Percentiles rank a stretch among this genome's conserved stretches.
These are phyloP conservation scores for Ogataea henricii DNA, from an alignment of 805 yeast genomes.

Conservation along the genomic window DNA sequence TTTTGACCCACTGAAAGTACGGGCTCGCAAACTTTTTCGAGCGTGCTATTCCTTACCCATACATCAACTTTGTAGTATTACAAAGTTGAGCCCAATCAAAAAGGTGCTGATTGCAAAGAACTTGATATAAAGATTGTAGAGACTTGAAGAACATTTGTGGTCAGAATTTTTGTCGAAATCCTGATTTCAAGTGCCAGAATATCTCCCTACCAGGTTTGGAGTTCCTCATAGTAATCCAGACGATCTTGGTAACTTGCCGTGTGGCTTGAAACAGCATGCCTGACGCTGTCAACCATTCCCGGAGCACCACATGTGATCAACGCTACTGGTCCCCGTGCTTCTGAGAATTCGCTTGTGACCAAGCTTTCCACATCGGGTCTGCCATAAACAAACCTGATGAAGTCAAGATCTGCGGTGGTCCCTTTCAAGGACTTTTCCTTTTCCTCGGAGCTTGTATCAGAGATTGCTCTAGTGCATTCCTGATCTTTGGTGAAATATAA, in stretches of 20 bases:
- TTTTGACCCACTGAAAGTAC: no score
- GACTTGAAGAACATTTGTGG: no score
- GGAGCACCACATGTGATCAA: slow-evolving; percentile 49
- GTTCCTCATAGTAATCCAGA: slow-evolving; percentile 73
- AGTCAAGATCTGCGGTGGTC: background rate
- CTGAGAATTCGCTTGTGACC: slow-evolving; percentile 35
- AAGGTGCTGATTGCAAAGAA: no score
- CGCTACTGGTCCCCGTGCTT: slow-evolving; percentile 41
- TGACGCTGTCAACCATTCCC: slow-evolving; percentile 49
- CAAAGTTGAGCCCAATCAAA: no score
- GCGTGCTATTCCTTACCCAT: no score
- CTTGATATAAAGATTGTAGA: no score
- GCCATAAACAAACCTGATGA: background rate
- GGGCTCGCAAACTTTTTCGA: no score
- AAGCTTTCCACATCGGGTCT: slow-evolving; percentile 14
- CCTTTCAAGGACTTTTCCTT: background rate
- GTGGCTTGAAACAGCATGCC: slow-evolving; percentile 48
- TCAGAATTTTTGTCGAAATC: no score
- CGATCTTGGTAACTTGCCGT: slow-evolving; percentile 45
- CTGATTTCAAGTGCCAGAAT: no score
- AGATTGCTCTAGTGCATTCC: background rate
- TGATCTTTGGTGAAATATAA: slow-evolving; percentile 37
- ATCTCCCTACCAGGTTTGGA: slow-evolving; percentile 81
- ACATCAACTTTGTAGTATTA: no score
- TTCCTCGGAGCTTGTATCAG: background rate